Conservation (phyloP, 2,329 filamentous ascomycete genomes). For the Aspergillus tubingensis region DNA sequence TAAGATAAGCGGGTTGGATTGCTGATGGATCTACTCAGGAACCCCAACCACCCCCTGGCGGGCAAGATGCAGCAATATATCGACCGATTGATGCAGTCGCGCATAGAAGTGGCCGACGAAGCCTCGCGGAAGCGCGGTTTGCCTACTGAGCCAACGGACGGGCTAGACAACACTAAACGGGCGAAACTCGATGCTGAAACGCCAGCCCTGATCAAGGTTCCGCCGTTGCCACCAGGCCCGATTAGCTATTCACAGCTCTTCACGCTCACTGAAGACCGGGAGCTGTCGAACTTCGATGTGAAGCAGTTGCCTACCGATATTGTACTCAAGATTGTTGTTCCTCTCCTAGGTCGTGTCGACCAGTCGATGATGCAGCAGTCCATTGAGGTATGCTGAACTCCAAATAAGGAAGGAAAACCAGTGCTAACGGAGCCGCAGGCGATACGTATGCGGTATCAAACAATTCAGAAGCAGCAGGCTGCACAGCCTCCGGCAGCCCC, state of each 20-base stretch:
- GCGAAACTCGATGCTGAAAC: slow-evolving; percentile 66
- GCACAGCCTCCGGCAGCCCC: slow-evolving; percentile 30
- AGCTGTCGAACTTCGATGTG: slow-evolving; percentile 78
- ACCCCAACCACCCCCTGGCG: slow-evolving; percentile 74
- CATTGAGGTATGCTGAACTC: slow-evolving; percentile 60
- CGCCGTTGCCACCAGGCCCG: slow-evolving; percentile 72
- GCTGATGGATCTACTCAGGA: slow-evolving; percentile 54
- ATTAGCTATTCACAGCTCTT: slow-evolving; percentile 82
- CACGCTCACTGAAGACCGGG: slow-evolving; percentile 75
- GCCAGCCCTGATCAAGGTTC: slow-evolving; percentile 56
- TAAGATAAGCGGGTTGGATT: not conserved
- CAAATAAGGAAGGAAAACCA: not conserved
- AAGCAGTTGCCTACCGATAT: slow-evolving; percentile 74
- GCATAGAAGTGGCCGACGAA: slow-evolving; percentile 78
- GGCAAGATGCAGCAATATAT: slow-evolving; percentile 83
- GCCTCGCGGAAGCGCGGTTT: slow-evolving; percentile 72
- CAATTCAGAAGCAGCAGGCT: slow-evolving; percentile 40
- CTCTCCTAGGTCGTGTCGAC: slow-evolving; percentile 73
- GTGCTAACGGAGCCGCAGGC: slow-evolving; percentile 32
- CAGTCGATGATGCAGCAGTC: slow-evolving; percentile 69
- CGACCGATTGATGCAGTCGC: slow-evolving; percentile 76
- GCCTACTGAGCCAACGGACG: slow-evolving; percentile 69
- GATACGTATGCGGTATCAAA: slow-evolving; percentile 41
- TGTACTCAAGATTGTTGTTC: slow-evolving; percentile 78
- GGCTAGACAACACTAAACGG: slow-evolving; percentile 76